Evolutionary conservation across 768 basidiomycete genomes (phyloP).

Genomic region (Boletus insuetus): DNA sequence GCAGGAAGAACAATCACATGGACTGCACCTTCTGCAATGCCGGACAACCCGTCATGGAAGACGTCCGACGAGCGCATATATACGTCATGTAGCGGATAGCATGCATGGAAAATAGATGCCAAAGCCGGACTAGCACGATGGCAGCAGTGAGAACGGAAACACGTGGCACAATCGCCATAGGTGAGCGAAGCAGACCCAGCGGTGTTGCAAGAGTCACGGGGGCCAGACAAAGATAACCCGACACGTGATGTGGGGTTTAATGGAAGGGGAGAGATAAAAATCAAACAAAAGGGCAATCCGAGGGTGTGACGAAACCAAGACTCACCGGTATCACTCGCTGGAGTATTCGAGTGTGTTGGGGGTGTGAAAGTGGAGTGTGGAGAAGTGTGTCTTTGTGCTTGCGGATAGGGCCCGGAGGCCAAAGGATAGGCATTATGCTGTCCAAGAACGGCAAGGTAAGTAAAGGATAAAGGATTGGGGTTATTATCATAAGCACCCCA

Average conservation of each 20-base stretch:
- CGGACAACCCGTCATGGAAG: background rate
- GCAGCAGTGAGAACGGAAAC: background rate
- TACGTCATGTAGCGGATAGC: background rate
- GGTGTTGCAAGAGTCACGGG: background rate
- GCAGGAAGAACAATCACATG: constrained; percentile 1
- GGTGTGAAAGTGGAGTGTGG: constrained; percentile 22
- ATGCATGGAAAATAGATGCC: background rate
- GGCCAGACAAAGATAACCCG: background rate
- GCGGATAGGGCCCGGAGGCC: background rate
- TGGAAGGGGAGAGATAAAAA: background rate
- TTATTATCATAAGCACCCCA: background rate
- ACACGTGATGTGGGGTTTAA: background rate
- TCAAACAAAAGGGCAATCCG: background rate
- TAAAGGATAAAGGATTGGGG: background rate
- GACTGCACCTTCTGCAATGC: background rate
- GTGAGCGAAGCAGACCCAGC: background rate
- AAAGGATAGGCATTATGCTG: constrained; percentile 17
- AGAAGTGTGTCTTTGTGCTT: constrained; percentile 15
- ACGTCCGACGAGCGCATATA: background rate
- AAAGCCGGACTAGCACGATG: background rate
- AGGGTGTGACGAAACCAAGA: background rate
- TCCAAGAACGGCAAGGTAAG: background rate
- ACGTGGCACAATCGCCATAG: background rate
- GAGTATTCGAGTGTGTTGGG: constrained; percentile 24
- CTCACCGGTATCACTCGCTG: constrained; percentile 29